These are phyloP conservation scores for Glebionis coronaria DNA, from an alignment of 129 eudicot species.

Conservation along the genomic window DNA sequence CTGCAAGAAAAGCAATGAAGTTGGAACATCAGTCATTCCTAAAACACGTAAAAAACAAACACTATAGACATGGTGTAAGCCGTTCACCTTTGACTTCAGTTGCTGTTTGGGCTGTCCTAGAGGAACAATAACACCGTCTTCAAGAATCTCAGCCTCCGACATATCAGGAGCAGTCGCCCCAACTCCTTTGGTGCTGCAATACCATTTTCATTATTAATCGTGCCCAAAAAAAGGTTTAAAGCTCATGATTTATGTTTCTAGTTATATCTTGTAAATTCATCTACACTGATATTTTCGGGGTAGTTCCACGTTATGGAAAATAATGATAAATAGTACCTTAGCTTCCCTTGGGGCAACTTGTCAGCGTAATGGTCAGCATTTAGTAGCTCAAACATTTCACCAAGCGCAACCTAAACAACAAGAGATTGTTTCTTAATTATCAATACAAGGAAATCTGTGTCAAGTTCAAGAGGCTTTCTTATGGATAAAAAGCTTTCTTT, in stretches of 20 bases:
- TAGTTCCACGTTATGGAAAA: too few species aligned
- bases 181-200: conserved; percentile 90
- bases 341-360: conserved; percentile 80
- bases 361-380: conserved; percentile 67
- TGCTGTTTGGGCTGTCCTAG: conserved; percentile 69
- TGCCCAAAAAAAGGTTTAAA: neutral
- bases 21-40: neutral
- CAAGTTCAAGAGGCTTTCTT: neutral
- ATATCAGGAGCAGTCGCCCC: conserved; percentile 78
- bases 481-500: too few species aligned
- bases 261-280: conserved; percentile 7
- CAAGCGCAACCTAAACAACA: conserved; percentile 76
- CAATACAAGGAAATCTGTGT: neutral
- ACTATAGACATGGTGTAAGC: too few species aligned
- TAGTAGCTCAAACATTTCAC: conserved; percentile 87
- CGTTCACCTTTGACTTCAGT: conserved; percentile 40
- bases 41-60: too few species aligned
- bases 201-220: conserved; percentile 12
- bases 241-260: neutral
- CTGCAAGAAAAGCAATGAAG: conserved; percentile 41
- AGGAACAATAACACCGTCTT: conserved; percentile 90
- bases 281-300: neutral
- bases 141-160: conserved; percentile 58
- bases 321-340: conserved; percentile 46
- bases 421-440: neutral